phyloP scores from a whole-genome alignment of 805 yeast species.

The Teunomyces cretensis region DNA sequence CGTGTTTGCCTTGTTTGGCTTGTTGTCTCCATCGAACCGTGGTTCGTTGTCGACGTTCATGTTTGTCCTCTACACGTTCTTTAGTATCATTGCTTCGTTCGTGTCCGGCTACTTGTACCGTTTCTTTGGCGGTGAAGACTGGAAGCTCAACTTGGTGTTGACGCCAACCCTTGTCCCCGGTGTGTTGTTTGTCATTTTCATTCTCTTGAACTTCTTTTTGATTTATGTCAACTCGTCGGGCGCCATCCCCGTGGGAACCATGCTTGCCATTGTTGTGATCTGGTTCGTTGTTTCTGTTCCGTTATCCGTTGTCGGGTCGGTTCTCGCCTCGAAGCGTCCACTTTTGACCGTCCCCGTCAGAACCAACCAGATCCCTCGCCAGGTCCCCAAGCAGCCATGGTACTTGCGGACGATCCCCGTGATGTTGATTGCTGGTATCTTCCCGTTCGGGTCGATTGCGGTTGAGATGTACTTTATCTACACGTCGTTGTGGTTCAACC shows the following conservation, averaged over 20 bases:
- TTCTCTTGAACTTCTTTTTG: constrained; percentile 78
- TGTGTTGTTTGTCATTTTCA: constrained; percentile 56
- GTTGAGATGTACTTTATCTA: constrained; percentile 93
- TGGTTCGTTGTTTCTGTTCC: constrained; percentile 91
- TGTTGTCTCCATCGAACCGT: constrained; percentile 90
- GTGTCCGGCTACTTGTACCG: constrained; percentile 84
- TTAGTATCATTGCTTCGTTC: constrained; percentile 82
- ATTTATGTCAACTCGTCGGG: constrained; percentile 82
- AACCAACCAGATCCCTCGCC: constrained; percentile 94
- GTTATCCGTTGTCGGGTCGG: constrained; percentile 77
- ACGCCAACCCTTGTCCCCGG: constrained; percentile 91
- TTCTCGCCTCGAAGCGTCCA: constrained; percentile 67
- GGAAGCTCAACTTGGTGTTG: constrained; percentile 82
- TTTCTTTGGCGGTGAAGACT: constrained; percentile 86
- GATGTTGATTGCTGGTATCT: constrained; percentile 77
- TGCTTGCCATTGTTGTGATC: constrained; percentile 73
- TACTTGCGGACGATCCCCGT: constrained; percentile 68
- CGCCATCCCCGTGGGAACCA: constrained; percentile 90
- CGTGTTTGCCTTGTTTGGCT: constrained; percentile 81
- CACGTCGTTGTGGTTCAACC: constrained; percentile 89
- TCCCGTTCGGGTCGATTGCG: constrained; percentile 94
- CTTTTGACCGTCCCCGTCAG: constrained; percentile 71
- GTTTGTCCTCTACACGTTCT: constrained; percentile 78
- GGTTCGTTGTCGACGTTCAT: constrained; percentile 90
- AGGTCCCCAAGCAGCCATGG: constrained; percentile 89